Conservation (phyloP, 345 rosid species). For the Eucalyptus urophylla region DNA sequence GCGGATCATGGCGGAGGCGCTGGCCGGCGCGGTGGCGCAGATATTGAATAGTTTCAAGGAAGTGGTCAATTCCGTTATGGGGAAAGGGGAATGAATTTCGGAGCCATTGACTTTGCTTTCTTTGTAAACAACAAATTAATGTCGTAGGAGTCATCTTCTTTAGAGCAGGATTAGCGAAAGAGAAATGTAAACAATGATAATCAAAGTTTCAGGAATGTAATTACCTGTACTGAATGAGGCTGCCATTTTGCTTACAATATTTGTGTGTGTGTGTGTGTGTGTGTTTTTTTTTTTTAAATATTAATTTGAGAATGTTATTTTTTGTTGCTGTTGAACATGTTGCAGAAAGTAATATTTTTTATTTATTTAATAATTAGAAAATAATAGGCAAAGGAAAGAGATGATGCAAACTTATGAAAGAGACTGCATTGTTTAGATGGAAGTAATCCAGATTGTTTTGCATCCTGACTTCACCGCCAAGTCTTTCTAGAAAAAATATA, state of each 20-base stretch:
- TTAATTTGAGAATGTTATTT: background rate
- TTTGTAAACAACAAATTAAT: background rate
- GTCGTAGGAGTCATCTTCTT: background rate
- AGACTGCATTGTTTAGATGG: background rate
- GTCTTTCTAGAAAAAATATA: background rate
- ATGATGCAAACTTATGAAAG: background rate
- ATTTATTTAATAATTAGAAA: background rate
- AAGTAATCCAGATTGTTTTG: background rate
- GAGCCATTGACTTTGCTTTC: background rate
- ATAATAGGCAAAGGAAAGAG: background rate
- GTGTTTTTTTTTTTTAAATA: too few species aligned
- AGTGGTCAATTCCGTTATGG: constrained; percentile 16
- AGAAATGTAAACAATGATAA: background rate
- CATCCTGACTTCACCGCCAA: background rate
- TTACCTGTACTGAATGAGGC: background rate
- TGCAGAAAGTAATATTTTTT: background rate
- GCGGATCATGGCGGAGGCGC: constrained; percentile 13
- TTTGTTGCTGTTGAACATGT: background rate
- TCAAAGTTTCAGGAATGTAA: background rate
- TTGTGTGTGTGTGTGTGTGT: too few species aligned
- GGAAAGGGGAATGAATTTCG: background rate
- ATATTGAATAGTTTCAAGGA: constrained; percentile 17
- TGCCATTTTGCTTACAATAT: background rate
- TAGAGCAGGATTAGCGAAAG: background rate
- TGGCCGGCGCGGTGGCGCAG: constrained; percentile 3